These are phyloP conservation scores for Cordyceps farinosa DNA, from an alignment of 2,329 filamentous ascomycete species.

Conservation along the genomic window DNA sequence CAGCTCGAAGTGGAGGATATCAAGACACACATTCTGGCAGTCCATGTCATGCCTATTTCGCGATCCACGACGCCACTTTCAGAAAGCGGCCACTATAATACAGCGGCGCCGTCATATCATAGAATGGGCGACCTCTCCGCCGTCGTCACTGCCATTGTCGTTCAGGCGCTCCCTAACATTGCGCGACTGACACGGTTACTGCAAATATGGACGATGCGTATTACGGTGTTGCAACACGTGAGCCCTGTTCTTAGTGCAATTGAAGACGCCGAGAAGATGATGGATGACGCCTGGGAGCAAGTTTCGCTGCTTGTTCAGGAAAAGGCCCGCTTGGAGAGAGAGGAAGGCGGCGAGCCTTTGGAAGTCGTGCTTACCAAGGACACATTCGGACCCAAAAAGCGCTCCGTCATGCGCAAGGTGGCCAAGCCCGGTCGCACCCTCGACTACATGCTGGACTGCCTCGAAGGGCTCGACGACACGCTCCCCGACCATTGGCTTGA, in stretches of 20 bases:
- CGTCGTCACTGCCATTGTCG: conserved; percentile 82
- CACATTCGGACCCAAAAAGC: conserved; percentile 57
- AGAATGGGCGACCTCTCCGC: conserved; percentile 87
- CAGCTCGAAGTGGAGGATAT: conserved; percentile 77
- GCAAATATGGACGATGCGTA: conserved; percentile 71
- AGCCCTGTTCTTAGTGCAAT: conserved; percentile 66
- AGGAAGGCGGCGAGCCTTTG: conserved; percentile 19
- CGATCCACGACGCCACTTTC: conserved; percentile 36
- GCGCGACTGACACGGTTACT: conserved; percentile 71
- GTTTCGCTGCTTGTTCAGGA: conserved; percentile 38
- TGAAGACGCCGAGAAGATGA: conserved; percentile 60
- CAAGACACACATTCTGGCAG: conserved; percentile 80
- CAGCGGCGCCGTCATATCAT: conserved; percentile 44
- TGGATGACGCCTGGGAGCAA: conserved; percentile 64
- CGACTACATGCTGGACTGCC: conserved; percentile 79
- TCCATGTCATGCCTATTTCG: conserved; percentile 62
- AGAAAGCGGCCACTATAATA: conserved; percentile 31
- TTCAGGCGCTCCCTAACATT: conserved; percentile 82
- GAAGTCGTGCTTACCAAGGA: conserved; percentile 34
- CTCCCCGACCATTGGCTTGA: conserved; percentile 87
- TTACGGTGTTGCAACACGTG: conserved; percentile 70
- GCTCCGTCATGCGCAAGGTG: conserved; percentile 65
- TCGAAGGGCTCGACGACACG: conserved; percentile 81
- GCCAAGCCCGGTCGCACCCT: conserved; percentile 66
- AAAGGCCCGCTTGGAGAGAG: conserved; percentile 21